Conservation (phyloP, 2,329 filamentous ascomycete species). For the Exophiala sp. region DNA sequence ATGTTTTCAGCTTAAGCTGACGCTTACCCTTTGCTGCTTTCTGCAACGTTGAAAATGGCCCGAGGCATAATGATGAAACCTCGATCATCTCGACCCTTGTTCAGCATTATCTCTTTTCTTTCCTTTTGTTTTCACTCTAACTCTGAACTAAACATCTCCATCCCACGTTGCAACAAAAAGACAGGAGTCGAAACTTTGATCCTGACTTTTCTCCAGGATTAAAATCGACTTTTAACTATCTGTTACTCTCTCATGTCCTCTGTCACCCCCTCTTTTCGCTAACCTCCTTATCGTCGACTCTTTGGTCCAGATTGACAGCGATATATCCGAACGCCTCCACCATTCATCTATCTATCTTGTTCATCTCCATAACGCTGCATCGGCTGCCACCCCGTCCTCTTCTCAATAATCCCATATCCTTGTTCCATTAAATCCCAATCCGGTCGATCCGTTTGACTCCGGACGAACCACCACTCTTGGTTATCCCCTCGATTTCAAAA, state of each 20-base stretch:
- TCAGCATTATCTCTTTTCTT: neutral
- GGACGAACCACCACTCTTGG: neutral
- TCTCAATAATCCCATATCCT: neutral
- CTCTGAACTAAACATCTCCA: too few species aligned
- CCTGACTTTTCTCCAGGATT: neutral
- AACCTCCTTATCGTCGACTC: neutral
- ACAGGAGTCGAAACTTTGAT: too few species aligned
- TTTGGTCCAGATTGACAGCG: neutral
- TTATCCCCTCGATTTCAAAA: neutral
- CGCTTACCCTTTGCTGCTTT: neutral
- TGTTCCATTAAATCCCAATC: neutral
- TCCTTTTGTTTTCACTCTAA: neutral
- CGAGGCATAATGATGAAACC: neutral
- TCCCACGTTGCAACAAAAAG: too few species aligned
- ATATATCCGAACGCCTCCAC: neutral
- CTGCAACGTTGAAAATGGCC: neutral
- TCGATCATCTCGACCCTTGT: neutral
- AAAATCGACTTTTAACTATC: neutral
- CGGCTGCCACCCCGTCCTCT: neutral
- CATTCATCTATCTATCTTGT: neutral
- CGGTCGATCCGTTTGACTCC: conserved; percentile 1
- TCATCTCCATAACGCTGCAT: neutral
- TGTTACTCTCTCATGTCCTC: neutral
- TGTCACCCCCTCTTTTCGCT: neutral
- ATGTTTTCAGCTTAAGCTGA: too few species aligned